Conservation (phyloP, 2,329 filamentous ascomycete species). For the Fusarium veterinarium region DNA sequence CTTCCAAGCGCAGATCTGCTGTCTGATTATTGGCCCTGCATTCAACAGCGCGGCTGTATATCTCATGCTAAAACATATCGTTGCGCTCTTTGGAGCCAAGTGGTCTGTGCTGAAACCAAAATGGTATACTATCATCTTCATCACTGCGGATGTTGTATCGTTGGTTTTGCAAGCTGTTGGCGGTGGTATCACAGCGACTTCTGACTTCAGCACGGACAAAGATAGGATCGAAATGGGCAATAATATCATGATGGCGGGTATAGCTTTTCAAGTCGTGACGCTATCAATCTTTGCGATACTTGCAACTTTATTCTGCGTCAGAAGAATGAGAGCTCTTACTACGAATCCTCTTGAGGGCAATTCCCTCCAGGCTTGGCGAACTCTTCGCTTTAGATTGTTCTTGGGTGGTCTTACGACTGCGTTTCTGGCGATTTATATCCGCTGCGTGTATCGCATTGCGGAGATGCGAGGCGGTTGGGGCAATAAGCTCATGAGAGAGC, state of each 20-base stretch:
- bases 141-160: conserved; percentile 2
- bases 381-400: neutral
- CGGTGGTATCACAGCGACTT: conserved; percentile 9
- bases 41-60: conserved; percentile 22
- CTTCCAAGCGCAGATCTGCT: conserved; percentile 11
- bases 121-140: conserved; percentile 19
- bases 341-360: neutral
- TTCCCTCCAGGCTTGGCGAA: neutral
- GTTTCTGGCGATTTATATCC: conserved; percentile 12
- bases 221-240: neutral
- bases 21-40: conserved; percentile 12
- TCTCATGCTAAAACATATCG: conserved; percentile 14
- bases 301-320: neutral
- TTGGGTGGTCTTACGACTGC: neutral
- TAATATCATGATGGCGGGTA: conserved; percentile 11
- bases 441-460: conserved; percentile 18
- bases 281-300: neutral
- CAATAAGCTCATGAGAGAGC: neutral
- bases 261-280: conserved; percentile 10
- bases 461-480: conserved; percentile 19
- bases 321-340: neutral
- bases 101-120: conserved; percentile 16
- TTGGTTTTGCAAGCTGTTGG: conserved; percentile 6
- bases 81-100: neutral
- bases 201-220: neutral